phyloP scores from a whole-genome alignment of 2,329 filamentous ascomycete genomes.

The Stemphylium lycopersici region DNA sequence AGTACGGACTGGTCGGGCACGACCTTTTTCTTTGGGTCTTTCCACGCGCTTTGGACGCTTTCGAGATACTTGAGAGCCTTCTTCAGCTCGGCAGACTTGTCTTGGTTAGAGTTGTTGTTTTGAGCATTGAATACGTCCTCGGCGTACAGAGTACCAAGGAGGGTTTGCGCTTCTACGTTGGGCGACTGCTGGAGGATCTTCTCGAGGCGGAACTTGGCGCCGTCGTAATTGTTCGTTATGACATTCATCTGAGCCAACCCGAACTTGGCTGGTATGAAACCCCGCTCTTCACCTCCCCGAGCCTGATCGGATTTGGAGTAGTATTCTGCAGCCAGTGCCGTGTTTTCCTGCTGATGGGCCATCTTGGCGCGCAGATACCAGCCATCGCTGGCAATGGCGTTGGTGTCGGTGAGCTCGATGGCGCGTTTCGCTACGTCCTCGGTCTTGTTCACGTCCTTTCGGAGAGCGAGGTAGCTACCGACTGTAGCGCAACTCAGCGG shows the following conservation, averaged over 20 bases:
- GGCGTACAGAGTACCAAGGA: constrained; percentile 89
- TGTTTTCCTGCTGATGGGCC: constrained; percentile 81
- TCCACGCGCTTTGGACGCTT: constrained; percentile 85
- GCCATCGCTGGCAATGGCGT: constrained; percentile 94
- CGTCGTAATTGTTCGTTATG: constrained; percentile 80
- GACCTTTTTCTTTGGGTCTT: constrained; percentile 85
- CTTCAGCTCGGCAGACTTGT: constrained; percentile 82
- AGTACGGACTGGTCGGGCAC: constrained; percentile 84
- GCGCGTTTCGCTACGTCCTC: constrained; percentile 89
- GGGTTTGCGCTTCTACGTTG: constrained; percentile 84
- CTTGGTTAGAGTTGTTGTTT: constrained; percentile 74
- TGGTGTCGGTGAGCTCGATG: constrained; percentile 94
- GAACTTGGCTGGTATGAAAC: constrained; percentile 93
- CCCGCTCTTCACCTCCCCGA: constrained; percentile 85
- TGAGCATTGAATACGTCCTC: constrained; percentile 90
- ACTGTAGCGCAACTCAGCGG: constrained; percentile 91
- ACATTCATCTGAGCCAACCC: constrained; percentile 90
- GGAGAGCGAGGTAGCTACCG: constrained; percentile 84
- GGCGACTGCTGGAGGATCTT: constrained; percentile 90
- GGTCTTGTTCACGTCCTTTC: constrained; percentile 79
- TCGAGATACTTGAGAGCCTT: constrained; percentile 88
- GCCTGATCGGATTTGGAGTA: constrained; percentile 92
- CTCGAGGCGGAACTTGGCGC: constrained; percentile 90
- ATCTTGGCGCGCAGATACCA: constrained; percentile 95
- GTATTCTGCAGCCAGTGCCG: constrained; percentile 78